These are phyloP conservation scores for Phallus indusiatus DNA, from an alignment of 768 basidiomycete species.

Conservation along the genomic window DNA sequence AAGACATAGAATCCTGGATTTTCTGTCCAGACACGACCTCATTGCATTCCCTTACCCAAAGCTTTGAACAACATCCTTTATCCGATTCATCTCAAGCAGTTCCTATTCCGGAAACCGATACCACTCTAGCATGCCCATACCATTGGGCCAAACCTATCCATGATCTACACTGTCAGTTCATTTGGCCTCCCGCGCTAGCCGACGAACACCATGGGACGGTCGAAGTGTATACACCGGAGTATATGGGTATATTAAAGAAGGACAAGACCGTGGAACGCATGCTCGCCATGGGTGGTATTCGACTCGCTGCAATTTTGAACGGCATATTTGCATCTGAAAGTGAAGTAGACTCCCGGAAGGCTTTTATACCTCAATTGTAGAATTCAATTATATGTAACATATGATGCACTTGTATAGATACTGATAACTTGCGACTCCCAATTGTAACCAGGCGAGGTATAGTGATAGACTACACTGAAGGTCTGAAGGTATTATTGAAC, in stretches of 20 bases:
- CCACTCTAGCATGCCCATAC: slow-evolving; percentile 61
- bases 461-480: too few species aligned
- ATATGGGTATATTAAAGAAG: slow-evolving; percentile 58
- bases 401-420: neutral
- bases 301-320: slow-evolving; percentile 79
- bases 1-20: slow-evolving; percentile 56
- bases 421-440: neutral
- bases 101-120: slow-evolving; percentile 29
- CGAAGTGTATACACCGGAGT: slow-evolving; percentile 76
- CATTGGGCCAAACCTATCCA: slow-evolving; percentile 70
- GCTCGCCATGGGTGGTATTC: slow-evolving; percentile 72
- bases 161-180: slow-evolving; percentile 69
- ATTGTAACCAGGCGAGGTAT: too few species aligned
- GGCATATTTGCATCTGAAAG: slow-evolving; percentile 42
- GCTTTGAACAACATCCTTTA: neutral
- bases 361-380: neutral
- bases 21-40: slow-evolving; percentile 39
- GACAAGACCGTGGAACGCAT: slow-evolving; percentile 72
- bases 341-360: neutral
- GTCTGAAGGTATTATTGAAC: too few species aligned
- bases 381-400: neutral
- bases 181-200: slow-evolving; percentile 71
- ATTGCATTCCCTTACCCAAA: slow-evolving; percentile 4
- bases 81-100: neutral
- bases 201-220: slow-evolving; percentile 28